Conservation (phyloP, 164 flowering plant species). For the Nymphaea thermarum region DNA sequence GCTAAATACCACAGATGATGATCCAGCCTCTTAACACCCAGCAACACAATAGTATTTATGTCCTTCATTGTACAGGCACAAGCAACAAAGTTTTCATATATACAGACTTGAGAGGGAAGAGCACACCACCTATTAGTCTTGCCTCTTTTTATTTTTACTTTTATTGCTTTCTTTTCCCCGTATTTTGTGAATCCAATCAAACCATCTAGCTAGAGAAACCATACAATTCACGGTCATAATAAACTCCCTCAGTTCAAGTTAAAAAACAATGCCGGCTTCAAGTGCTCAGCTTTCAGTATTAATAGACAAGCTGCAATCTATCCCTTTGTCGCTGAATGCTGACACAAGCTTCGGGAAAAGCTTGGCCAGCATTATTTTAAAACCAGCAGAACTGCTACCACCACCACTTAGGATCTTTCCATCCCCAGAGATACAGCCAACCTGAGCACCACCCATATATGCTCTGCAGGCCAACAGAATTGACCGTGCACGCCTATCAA, state of each 20-base stretch:
- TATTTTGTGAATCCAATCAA: too few relatives aligned
- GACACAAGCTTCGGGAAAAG: slow-evolving; percentile 62
- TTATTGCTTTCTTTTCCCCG: too few relatives aligned
- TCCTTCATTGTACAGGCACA: neutral
- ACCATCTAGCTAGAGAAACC: neutral
- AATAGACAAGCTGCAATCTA: slow-evolving; percentile 38
- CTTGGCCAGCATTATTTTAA: slow-evolving; percentile 81
- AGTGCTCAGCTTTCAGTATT: neutral
- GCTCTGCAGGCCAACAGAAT: slow-evolving; percentile 62
- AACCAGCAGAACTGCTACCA: slow-evolving; percentile 48
- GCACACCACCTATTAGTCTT: neutral
- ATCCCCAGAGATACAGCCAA: slow-evolving; percentile 24
- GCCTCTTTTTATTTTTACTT: too few relatives aligned
- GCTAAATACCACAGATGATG: too few relatives aligned
- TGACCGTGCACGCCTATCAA: slow-evolving; percentile 23
- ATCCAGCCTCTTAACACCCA: too few relatives aligned
- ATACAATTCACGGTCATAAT: neutral
- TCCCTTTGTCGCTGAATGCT: slow-evolving; percentile 50
- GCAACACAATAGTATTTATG: too few relatives aligned
- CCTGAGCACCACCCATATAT: slow-evolving; percentile 64
- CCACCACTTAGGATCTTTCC: slow-evolving; percentile 7
- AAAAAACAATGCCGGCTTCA: neutral
- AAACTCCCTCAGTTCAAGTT: neutral
- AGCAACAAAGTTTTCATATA: neutral
- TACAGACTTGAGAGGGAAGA: neutral